Evolutionary conservation across 192 early-diverging fungal species (phyloP).

Genomic region (Neocallimastix lanati): DNA sequence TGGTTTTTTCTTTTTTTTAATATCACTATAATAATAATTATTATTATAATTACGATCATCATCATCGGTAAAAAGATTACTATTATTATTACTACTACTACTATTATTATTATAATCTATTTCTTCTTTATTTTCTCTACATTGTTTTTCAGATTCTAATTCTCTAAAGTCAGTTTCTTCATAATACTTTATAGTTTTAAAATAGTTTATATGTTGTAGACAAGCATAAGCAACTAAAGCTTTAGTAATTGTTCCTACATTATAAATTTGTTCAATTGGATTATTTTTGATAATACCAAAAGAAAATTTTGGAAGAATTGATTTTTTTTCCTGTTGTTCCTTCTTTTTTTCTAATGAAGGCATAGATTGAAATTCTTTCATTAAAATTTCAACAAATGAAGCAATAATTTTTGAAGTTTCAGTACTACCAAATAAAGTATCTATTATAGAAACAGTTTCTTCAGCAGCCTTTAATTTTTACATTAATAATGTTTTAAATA

Average conservation of each 20-base stretch:
- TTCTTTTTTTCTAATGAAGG: slow-evolving; percentile 25
- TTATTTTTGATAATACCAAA: slow-evolving; percentile 11
- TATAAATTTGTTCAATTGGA: slow-evolving; percentile 42
- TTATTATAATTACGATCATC: too few species aligned
- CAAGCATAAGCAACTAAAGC: slow-evolving; percentile 70
- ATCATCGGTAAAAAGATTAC: too few species aligned
- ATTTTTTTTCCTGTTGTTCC: slow-evolving; percentile 26
- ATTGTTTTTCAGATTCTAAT: slow-evolving; percentile 5
- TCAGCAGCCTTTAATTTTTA: slow-evolving; percentile 43
- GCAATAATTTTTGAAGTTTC: slow-evolving; percentile 79
- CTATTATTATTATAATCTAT: too few species aligned
- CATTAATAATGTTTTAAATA: too few species aligned
- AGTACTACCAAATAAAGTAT: slow-evolving; percentile 85
- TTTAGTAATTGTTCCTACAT: slow-evolving; percentile 55
- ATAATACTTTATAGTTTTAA: slow-evolving; percentile 30
- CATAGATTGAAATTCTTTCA: slow-evolving; percentile 30
- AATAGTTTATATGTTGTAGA: slow-evolving; percentile 61
- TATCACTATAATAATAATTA: too few species aligned
- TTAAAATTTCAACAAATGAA: slow-evolving; percentile 58
- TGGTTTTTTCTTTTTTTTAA: background rate
- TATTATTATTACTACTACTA: too few species aligned
- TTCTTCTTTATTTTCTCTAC: background rate
- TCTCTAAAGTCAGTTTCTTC: slow-evolving; percentile 40
- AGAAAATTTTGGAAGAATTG: background rate
- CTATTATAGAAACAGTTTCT: slow-evolving; percentile 75